These are phyloP conservation scores for Radiomyces spectabilis DNA, from an alignment of 192 early-diverging fungal genomes.

Conservation along the genomic window DNA sequence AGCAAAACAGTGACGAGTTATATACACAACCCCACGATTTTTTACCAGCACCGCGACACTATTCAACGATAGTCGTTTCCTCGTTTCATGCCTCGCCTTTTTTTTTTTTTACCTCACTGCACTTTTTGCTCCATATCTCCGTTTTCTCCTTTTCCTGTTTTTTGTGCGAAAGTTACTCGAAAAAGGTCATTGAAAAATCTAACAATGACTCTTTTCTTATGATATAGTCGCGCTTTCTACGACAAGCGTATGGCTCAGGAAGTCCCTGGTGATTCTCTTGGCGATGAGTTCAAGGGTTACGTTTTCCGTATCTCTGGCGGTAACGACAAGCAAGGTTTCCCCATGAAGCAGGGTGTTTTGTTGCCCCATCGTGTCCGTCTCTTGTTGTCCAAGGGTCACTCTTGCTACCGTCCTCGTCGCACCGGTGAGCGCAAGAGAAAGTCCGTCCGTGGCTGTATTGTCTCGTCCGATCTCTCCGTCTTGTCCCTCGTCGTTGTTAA, in stretches of 20 bases:
- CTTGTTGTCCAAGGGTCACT: conserved; percentile 85
- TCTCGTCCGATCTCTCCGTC: conserved; percentile 83
- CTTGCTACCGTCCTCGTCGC: conserved; percentile 94
- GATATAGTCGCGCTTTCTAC: conserved; percentile 89
- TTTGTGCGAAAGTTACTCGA: no score
- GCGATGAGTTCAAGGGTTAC: conserved; percentile 99
- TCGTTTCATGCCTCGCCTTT: no score
- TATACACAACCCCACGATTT: no score
- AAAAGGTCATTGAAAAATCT: no score
- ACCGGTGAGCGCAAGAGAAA: conserved; percentile 96
- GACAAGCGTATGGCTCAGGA: conserved; percentile 94
- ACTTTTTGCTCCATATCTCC: no score
- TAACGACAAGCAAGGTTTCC: conserved; percentile 99
- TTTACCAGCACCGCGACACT: no score
- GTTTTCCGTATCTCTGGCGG: conserved; percentile 97
- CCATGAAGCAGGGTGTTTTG: conserved; percentile 98
- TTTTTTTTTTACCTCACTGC: no score
- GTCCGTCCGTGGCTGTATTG: conserved; percentile 97
- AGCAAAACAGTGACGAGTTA: no score
- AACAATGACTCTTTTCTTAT: no score
- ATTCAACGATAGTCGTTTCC: no score
- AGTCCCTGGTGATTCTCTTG: conserved; percentile 86
- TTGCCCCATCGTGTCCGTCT: conserved; percentile 61
- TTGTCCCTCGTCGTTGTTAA: conserved; percentile 90
- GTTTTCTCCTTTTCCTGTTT: no score